Conservation (phyloP, 768 basidiomycete species). For the Mrakia gelida region DNA sequence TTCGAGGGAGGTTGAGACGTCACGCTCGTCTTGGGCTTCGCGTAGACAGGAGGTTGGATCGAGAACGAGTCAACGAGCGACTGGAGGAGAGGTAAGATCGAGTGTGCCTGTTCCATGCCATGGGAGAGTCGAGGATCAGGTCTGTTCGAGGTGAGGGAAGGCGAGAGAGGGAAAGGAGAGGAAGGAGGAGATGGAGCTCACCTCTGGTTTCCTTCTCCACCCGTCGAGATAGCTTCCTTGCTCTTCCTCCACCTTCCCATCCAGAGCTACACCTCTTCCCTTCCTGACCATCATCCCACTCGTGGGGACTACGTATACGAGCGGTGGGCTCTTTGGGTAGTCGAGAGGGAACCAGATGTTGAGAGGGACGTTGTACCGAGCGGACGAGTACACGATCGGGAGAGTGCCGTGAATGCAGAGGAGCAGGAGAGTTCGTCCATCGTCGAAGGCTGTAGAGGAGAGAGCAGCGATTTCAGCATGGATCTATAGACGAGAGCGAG, state of each 20-base stretch:
- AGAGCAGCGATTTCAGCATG: neutral
- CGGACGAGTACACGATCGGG: conserved; percentile 70
- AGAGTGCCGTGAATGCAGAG: conserved; percentile 87
- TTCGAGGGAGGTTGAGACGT: conserved; percentile 9
- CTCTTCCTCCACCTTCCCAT: conserved; percentile 58
- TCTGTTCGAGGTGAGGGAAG: neutral
- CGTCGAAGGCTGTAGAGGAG: conserved; percentile 68
- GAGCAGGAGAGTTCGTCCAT: conserved; percentile 85
- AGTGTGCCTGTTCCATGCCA: conserved; percentile 59
- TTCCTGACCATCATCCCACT: conserved; percentile 81
- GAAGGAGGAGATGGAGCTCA: conserved; percentile 45
- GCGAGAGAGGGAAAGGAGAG: neutral
- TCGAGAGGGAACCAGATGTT: conserved; percentile 80
- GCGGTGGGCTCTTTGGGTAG: conserved; percentile 76
- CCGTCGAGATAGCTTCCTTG: conserved; percentile 60
- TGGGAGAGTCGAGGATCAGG: neutral
- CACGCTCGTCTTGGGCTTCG: conserved; percentile 57
- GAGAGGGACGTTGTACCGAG: conserved; percentile 89
- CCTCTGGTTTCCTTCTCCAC: conserved; percentile 83
- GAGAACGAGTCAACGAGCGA: conserved; percentile 81
- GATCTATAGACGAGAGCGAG: neutral
- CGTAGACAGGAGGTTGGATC: conserved; percentile 78
- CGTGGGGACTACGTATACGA: conserved; percentile 88
- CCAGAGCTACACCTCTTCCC: conserved; percentile 70
- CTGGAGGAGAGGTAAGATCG: conserved; percentile 65